phyloP scores from a whole-genome alignment of 2,329 filamentous ascomycete genomes.

The Trichoderma sp. region DNA sequence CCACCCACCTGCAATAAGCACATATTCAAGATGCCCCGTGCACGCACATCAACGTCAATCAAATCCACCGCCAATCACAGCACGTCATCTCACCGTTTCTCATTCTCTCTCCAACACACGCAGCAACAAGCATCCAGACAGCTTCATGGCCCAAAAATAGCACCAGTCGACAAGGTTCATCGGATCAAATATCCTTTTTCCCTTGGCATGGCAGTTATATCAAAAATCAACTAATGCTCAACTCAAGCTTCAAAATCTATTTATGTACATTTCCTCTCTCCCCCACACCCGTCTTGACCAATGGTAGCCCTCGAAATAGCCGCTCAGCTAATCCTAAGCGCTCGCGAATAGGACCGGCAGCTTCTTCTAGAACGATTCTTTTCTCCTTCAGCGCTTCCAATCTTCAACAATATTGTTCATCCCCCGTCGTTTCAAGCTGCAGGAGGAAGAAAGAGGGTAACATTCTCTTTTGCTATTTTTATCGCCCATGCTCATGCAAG shows the following conservation, averaged over 20 bases:
- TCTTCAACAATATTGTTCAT: neutral
- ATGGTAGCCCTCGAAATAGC: conserved; percentile 12
- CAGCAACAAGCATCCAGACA: neutral
- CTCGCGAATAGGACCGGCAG: conserved; percentile 2
- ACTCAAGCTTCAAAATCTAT: neutral
- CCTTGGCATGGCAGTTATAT: neutral
- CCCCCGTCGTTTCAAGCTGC: neutral
- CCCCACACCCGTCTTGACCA: conserved; percentile 6
- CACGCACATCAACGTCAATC: neutral
- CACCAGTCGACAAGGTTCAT: neutral
- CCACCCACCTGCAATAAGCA: neutral
- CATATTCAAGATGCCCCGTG: neutral
- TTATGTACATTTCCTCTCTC: neutral
- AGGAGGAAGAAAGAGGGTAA: neutral
- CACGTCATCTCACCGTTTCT: neutral
- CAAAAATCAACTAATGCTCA: neutral
- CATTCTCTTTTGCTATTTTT: neutral
- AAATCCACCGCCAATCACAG: neutral
- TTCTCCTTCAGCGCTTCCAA: neutral
- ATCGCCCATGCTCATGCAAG: conserved; percentile 3
- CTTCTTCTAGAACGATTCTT: conserved; percentile 20
- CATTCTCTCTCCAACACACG: neutral
- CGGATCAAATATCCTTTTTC: neutral
- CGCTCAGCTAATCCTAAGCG: conserved; percentile 19
- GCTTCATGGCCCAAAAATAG: neutral